Base-by-base conservation (phyloP, 495 filamentous ascomycete species). In the Tuber indicum region DNA sequence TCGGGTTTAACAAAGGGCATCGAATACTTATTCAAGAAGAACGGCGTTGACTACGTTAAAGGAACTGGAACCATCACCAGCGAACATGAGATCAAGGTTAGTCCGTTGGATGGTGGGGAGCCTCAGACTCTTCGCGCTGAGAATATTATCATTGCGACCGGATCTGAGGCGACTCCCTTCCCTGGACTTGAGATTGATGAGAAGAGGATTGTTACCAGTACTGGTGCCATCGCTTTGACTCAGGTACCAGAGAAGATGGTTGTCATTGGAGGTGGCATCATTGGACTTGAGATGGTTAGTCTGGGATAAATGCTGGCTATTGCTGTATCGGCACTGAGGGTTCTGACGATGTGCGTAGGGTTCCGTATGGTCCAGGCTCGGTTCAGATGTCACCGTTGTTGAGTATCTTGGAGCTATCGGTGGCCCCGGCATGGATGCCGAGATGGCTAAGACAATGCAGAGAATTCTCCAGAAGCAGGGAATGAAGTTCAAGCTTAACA, bases 1-100 rank as follows among this genome's bases (percentile, higher is more conserved):
- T 87, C 88, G 46, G 90, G 94, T 70, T 86, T 99, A 80, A 99
- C 96, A 78, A 98, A 98, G 88, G 96, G 96, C 86, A 91, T 99
- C 82, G 96, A 98, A 86, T 99, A 93, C 86, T 87, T 99, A 75
- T 91, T 99, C 86, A 98, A 97, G 91, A 99, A 98, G 90, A 98
- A 99, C 86, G 91, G 91, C 72, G 96, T 97, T 83, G 93, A 98
- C 83, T 99, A 98, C 84, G 86, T 98, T 87, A 97, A 96, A 87
- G 96, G 96, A 81, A 90, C 93, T 72, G 96, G 90, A 75, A 88
- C 93, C 47, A 94, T 99, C 84, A 88, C 90, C 78, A 93, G 94
- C 84, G 91, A 96, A 86, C 90, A 98, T 86, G 96, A 96, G 79
- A 86, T 99, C 86, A 93, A 92, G 86, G 93, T 98, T 78, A 91